Evolutionary conservation across 169 alveolate species (phyloP).

Genomic region (Cryptosporidium tyzzeri): DNA sequence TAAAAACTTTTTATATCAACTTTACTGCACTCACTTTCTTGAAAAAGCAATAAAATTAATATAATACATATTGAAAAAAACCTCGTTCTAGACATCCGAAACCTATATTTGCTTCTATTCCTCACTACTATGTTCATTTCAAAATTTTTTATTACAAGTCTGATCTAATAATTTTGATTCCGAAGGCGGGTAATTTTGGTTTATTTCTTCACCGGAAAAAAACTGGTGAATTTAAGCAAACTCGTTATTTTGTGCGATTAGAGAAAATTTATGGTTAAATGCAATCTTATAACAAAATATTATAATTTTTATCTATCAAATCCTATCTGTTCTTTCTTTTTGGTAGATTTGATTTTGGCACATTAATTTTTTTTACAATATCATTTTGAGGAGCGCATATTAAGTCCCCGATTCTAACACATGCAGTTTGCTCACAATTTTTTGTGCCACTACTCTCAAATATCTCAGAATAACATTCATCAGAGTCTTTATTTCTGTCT

Average conservation of each 20-base stretch:
- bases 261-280: background rate
- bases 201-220: background rate
- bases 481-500: background rate
- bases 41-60: constrained; percentile 3
- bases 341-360: constrained; percentile 22
- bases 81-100: background rate
- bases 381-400: too few relatives aligned
- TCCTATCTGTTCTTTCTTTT: constrained; percentile 18
- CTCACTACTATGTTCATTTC: background rate
- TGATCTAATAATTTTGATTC: constrained; percentile 20
- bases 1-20: background rate
- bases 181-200: background rate
- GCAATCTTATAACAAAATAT: background rate
- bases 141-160: background rate
- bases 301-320: background rate
- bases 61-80: background rate
- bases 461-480: constrained; percentile 2
- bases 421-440: background rate
- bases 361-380: background rate
- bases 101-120: background rate
- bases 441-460: background rate
- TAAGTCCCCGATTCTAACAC: background rate
- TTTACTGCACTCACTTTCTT: constrained; percentile 2
- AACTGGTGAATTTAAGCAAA: background rate
- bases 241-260: background rate